phyloP scores from a whole-genome alignment of 352 stramenopile genomes.

The Phytophthora citricola region DNA sequence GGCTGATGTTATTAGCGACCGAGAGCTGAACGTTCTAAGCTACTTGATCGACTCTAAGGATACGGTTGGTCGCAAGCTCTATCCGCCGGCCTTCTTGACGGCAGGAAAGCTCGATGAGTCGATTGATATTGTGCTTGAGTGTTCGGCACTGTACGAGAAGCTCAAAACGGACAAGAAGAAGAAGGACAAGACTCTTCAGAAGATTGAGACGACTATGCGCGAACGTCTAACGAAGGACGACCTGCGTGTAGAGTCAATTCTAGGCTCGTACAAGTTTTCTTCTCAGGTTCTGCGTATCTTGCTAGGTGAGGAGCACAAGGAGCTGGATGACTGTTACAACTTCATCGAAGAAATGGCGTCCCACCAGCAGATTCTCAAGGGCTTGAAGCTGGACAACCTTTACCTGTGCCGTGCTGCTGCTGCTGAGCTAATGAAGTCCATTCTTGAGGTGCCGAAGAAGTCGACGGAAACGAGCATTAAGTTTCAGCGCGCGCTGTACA shows the following conservation, averaged over 20 bases:
- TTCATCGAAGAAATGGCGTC: conserved; percentile 86
- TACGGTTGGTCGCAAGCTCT: conserved; percentile 70
- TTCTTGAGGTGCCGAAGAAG: conserved; percentile 82
- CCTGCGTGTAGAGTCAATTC: conserved; percentile 78
- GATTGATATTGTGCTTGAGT: conserved; percentile 87
- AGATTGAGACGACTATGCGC: conserved; percentile 86
- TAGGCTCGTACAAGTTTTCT: conserved; percentile 90
- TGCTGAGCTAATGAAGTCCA: conserved; percentile 85
- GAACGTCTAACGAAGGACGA: conserved; percentile 86
- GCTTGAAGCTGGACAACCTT: conserved; percentile 78
- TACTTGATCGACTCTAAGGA: conserved; percentile 87
- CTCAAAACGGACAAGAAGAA: conserved; percentile 88
- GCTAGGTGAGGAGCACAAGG: conserved; percentile 85
- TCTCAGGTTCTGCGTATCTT: conserved; percentile 82
- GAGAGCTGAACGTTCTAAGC: conserved; percentile 83
- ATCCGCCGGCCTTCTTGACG: conserved; percentile 81
- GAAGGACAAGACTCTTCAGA: conserved; percentile 87
- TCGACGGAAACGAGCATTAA: conserved; percentile 82
- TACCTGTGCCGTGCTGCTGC: conserved; percentile 68
- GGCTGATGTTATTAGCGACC: conserved; percentile 81
- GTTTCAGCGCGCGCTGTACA: conserved; percentile 84
- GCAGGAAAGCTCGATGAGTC: conserved; percentile 86
- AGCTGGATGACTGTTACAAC: conserved; percentile 82
- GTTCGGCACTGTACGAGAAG: conserved; percentile 79
- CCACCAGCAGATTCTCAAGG: conserved; percentile 78